These are phyloP conservation scores for Coriolopsis trogii DNA, from an alignment of 1,284 basidiomycete species.

Conservation along the genomic window DNA sequence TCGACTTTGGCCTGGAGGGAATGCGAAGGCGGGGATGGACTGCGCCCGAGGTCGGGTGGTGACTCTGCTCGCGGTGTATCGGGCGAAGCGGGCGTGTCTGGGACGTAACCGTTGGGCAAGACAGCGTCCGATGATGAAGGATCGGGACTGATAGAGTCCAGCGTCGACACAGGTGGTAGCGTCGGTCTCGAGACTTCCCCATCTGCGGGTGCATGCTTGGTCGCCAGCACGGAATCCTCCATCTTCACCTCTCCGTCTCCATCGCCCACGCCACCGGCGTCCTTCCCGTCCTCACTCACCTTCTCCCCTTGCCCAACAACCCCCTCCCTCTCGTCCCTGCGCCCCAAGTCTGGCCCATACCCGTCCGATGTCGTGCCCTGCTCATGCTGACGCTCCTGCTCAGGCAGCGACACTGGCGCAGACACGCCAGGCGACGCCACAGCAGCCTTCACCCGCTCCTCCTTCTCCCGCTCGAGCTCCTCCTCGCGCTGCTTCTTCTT, in stretches of 20 bases:
- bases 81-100: neutral
- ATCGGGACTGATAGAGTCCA: neutral
- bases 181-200: neutral
- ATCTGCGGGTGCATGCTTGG: neutral
- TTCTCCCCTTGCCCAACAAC: neutral
- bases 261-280: neutral
- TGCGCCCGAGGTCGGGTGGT: neutral
- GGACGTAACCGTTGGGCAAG: neutral
- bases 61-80: neutral
- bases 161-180: neutral
- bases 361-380: neutral
- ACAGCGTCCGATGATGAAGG: neutral
- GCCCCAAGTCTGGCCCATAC: neutral
- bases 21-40: neutral
- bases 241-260: slow-evolving; percentile 4
- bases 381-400: neutral
- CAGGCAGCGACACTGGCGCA: neutral
- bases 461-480: slow-evolving; percentile 14
- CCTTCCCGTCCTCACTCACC: neutral
- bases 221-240: slow-evolving; percentile 1
- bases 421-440: slow-evolving; percentile 17
- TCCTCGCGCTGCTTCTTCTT: slow-evolving; percentile 42
- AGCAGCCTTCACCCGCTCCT: slow-evolving; percentile 1
- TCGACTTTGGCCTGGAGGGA: slow-evolving; percentile 39
- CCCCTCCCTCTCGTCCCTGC: neutral